Conservation (phyloP, 768 basidiomycete genomes). For the Clitopilus passeckerianus region DNA sequence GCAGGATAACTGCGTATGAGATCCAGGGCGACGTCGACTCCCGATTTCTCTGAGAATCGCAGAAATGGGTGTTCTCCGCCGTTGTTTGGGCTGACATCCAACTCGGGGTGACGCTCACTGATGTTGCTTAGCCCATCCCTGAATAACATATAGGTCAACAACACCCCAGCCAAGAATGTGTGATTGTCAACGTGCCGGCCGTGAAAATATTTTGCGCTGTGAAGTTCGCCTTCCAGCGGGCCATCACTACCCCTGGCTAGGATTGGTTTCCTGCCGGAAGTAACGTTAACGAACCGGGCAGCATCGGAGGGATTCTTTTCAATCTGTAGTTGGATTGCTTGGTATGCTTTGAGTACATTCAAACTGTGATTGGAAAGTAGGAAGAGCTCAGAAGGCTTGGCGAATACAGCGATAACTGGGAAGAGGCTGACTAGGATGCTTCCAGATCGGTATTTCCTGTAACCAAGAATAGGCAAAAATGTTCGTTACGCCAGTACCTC, state of each 20-base stretch:
- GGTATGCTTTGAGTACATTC: slow-evolving; percentile 76
- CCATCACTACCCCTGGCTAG: slow-evolving; percentile 58
- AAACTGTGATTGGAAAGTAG: slow-evolving; percentile 28
- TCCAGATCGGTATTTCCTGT: slow-evolving; percentile 70
- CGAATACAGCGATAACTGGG: slow-evolving; percentile 5
- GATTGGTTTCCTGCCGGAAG: slow-evolving; percentile 45
- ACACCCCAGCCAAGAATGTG: background rate
- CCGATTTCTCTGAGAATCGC: slow-evolving; percentile 37
- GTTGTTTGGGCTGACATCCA: slow-evolving; percentile 29
- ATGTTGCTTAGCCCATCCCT: slow-evolving; percentile 73
- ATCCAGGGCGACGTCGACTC: slow-evolving; percentile 48
- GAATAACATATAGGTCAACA: background rate
- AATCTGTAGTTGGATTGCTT: slow-evolving; percentile 57
- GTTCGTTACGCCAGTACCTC: background rate
- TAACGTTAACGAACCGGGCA: slow-evolving; percentile 59
- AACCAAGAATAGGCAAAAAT: background rate
- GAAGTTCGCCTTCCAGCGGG: slow-evolving; percentile 67
- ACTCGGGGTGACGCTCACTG: slow-evolving; percentile 58
- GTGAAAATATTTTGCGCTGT: slow-evolving; percentile 83
- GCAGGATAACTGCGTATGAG: slow-evolving; percentile 47
- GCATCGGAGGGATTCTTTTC: slow-evolving; percentile 47
- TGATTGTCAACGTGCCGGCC: slow-evolving; percentile 47
- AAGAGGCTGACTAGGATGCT: slow-evolving; percentile 47
- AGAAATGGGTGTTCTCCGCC: slow-evolving; percentile 38
- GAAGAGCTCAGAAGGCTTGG: no score